Base-by-base conservation (phyloP, 257 asterid species). In the Henckelia pumila region DNA sequence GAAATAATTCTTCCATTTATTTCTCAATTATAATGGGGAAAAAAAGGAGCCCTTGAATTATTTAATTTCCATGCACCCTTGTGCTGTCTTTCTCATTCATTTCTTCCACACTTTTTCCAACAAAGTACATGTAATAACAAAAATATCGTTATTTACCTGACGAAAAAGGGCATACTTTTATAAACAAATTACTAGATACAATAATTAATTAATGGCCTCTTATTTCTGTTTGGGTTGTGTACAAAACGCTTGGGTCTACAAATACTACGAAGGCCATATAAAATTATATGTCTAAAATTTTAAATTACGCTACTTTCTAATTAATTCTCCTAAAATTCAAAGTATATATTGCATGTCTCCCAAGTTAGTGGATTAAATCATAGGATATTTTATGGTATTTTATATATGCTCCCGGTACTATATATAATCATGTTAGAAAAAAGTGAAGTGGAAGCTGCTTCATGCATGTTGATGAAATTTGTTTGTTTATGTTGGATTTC, bases 391-490 rank as follows among this genome's bases (percentile, higher is more conserved):
- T 5, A 32, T 32, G 0, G 8, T 40, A 30, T 6, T 47, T 47
- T 47, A 47, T 47, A 14, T 47, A 47, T 47, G 19, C 21, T 16
- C 21, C 53, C 53, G 21, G 53, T 47, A 47, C 53, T 47, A 47
- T 17, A 47, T 47, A 47, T 47, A 47, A 47, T 47, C 55, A 17
- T 16, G 8, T 32, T 59, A 50, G 61, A 68, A 37, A 68, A 68
- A 21, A 7, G 63, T 56, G 44, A 20, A 68, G 63, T 47, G 20
- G 21, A 17, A 47, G 55, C 55, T 47, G 55, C 55, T 47, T 47
- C 55, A 47, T 47, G 20, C 2, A 66, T 64, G 70, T 32, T 57
- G 16, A 28, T 28, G 30, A 28, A 28, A 40, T 59, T 9, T 25
- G 44, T 44, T 55, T 60, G 64, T 71, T 5, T 44, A 56, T 29